Base-by-base conservation (phyloP, 495 filamentous ascomycete genomes). In the Podospora pseudocomata region DNA sequence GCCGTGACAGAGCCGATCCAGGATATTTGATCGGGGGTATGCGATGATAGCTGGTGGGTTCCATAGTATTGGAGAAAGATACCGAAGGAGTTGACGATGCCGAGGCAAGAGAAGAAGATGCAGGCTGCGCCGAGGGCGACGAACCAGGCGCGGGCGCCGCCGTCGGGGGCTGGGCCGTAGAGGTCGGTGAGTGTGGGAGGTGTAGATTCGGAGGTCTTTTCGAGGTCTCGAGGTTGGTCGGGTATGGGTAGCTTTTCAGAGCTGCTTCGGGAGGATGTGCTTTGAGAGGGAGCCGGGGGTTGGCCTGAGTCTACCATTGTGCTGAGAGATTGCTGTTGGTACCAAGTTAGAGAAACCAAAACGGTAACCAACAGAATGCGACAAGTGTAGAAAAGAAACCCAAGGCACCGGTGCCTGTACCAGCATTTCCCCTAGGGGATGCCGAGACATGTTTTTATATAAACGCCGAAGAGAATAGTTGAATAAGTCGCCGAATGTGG, bases 71-170 rank as follows among this genome's bases (percentile, higher is more conserved):
- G 78, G 68, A 88, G 77, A 68, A 90, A 91, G 27, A 71, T 65
- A 9, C 88, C 89, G 63, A 90, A 89, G 0, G 86, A 81, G 76
- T 90, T 90, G 58, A 86, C 66, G 74, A 87, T 88, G 11, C 89
- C 89, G 2, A 89, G 75, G 4, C 80, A 80, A 65, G 80, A 85
- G 74, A 90, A 89, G 67, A 80, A 77, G 63, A 69, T 67, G 60
- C 26, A 67, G 23, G 66, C 67, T 5, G 64, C 58, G 1, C 72
- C 75, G 58, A 26, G n/a, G 16, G 74, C 70, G 60, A 72, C 74
- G 9, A 74, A 68, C 75, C 73, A 77, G 20, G 74, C 73, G 13
- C 63, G 67, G 61, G 60, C 5, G 1, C 75, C 73, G 70, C 73
- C 74, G 26, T 77, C 73, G 32, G 75, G 75, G 2, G 70, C 68